phyloP scores from a whole-genome alignment of 257 asterid genomes.

The Solanum raphanifolium region DNA sequence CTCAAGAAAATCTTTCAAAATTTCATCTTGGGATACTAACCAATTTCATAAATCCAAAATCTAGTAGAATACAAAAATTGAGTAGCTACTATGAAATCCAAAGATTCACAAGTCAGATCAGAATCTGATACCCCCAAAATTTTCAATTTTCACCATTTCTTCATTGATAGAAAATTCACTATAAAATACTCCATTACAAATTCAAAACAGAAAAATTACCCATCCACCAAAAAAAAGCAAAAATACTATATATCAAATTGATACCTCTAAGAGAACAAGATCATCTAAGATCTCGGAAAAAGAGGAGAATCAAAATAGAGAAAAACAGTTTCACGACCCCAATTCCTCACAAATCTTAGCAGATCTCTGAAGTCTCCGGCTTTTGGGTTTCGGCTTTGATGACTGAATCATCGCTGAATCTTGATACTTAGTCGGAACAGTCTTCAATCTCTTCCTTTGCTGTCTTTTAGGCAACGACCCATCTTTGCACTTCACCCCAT shows the following conservation, averaged over 20 bases:
- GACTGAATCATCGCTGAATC: conserved; percentile 27
- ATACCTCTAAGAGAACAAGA: background rate
- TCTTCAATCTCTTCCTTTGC: conserved; percentile 17
- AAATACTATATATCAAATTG: background rate
- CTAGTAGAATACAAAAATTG: background rate
- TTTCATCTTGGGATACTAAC: background rate
- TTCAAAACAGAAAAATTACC: background rate
- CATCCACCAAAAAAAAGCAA: background rate
- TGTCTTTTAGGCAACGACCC: conserved; percentile 12
- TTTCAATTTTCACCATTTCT: background rate
- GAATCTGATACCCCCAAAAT: background rate
- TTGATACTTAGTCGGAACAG: conserved; percentile 22
- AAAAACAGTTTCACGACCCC: conserved; percentile 18
- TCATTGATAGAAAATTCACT: background rate
- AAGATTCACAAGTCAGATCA: background rate
- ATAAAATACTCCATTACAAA: background rate
- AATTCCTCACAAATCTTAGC: conserved; percentile 17
- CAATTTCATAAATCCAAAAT: background rate
- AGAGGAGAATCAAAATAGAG: conserved; percentile 5
- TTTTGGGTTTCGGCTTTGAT: conserved; percentile 11
- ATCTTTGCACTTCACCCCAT: conserved; percentile 1
- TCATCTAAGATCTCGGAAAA: conserved; percentile 16
- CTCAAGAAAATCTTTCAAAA: background rate
- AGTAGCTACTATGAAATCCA: background rate
- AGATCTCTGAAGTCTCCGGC: conserved; percentile 28